Base-by-base conservation (phyloP, 1,284 basidiomycete genomes). In the Kalmanozyma brasiliensis region DNA sequence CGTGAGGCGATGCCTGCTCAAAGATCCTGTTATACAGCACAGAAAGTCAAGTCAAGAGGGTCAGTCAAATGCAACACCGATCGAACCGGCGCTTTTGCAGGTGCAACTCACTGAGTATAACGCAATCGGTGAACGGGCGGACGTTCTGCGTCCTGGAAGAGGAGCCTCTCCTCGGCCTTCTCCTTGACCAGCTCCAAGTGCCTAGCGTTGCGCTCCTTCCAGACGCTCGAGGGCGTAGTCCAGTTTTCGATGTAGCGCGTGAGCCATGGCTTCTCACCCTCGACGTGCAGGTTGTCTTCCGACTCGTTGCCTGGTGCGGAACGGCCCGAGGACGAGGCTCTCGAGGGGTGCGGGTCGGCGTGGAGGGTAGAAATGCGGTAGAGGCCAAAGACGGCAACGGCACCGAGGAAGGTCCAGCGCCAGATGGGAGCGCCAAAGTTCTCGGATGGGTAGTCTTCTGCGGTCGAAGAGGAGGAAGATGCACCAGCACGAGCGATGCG, bases 1-100 rank as follows among this genome's bases (percentile, higher is more conserved):
- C 58, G 62, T 77, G 74, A 19, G 78, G 78, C 45, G 78, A 80
- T 43, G 74, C 76, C 44, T 69, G 68, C 49, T 78, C 73, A 46
- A 80, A 80, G 37, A 52, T 64, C 41, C 78, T 78, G 43, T 29
- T 30, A 37, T 9, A 24, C 32, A 3, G 36, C 11, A 22, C 26
- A 13, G 4, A 29, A 16, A 14, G n/a, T 1, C 23, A 8, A 19
- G n/a, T n/a, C 29, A 7, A n/a, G 14, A 16, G 8, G 17, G 30
- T 30, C 41, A 35, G 32, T 34, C n/a, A 63, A 32, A 19, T 6
- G n/a, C 10, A 8, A 17, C 9, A 24, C 22, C 20, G 16, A 23
- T 10, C 16, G 6, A 24, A 20, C n/a, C 16, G 32, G 16, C 24
- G 6, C 23, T 5, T 4, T 4, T 23, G 16, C n/a, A 11, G 23